Base-by-base conservation (phyloP, 2,329 filamentous ascomycete genomes). In the Beauveria medogensis region DNA sequence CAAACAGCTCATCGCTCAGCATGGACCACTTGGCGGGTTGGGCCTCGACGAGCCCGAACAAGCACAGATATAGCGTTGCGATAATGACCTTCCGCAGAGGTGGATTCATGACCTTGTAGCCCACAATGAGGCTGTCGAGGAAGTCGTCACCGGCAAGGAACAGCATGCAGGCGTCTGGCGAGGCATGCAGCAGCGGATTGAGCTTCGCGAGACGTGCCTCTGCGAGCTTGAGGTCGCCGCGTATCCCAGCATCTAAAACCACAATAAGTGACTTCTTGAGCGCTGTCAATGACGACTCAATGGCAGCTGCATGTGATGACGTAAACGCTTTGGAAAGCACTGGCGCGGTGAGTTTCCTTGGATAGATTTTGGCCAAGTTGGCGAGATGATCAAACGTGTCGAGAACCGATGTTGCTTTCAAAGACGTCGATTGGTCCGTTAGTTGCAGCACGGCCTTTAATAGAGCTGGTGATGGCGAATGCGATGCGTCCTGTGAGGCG, bases 91-190 rank as follows among this genome's bases (percentile, higher is more conserved):
- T 88, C 62, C 86, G 83, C 48, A 92, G 67, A 0, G 81, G 80
- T 20, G 82, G 81, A 61, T 86, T 83, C 72, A 84, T 85, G 61
- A 87, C 80, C 54, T 77, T 80, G 72, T 87, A 92, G 63, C 86
- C 86, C 55, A 77, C 76, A 43, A 84, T 78, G 14, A 96, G 79
- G 0, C 88, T 85, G 70, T 97, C 93, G 22, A 96, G 74, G 67
- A 94, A 93, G 73, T 97, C 93, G 55, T 89, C 92, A 1, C 93
- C 93, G 0, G 89, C 89, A 66, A 96, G 82, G 67, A 96, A 87
- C 66, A 90, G 78, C 1, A 77, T 74, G 22, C 82, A 82, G 0
- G 79, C 76, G 22, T 80, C 76, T 0, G 84, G 77, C 5, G 86
- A 90, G 7, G 77, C 78, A 65, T 84, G 80, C 5, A 91, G 74